Base-by-base conservation (phyloP, 306 rosid species). In the Coriaria nepalensis region DNA sequence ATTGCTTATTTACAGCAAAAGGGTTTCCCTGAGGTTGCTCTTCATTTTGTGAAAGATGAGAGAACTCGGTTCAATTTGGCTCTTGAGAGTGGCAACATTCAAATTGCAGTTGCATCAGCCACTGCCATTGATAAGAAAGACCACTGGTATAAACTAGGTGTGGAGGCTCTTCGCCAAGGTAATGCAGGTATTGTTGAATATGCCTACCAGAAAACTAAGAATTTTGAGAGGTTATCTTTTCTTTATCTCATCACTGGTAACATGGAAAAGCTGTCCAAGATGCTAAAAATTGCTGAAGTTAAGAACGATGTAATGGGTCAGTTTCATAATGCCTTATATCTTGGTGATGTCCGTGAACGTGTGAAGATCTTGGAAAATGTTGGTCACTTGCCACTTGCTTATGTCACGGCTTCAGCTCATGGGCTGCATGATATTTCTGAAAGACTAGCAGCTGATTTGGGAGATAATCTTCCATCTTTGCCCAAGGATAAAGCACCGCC, bases 251-350 rank as follows among this genome's bases (percentile, higher is more conserved):
- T 81, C 38, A 85, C 84, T 45, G 95, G 95, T 58, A 78, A 85
- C 45, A 53, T 55, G 58, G 95, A 85, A n/a, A 85, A 81, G 63
- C 78, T 81, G 41, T 68, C 93, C 55, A 85, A 85, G 69, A 80
- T 85, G 95, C 63, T 85, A 69, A 85, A 85, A 73, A 81, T 85
- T 52, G 95, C 95, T 45, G 95, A 80, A 67, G 82, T 85, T 4
- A 85, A 85, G 63, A 81, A 85, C 68, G 87, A 85, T 68, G 87
- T 85, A 53, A 85, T 85, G 95, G 95, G 95, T 42, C 95, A 85
- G 53, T 85, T 85, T 57, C 95, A 85, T 73, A 85, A 85, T 66
- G 95, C 95, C 53, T 50, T 81, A n/a, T 85, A 85, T 64, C 53
- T 85, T 69, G 95, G 95, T 47, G 87, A 85, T 60, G 52, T 81